phyloP scores from a whole-genome alignment of 306 rosid genomes.

The Vigna angularis region DNA sequence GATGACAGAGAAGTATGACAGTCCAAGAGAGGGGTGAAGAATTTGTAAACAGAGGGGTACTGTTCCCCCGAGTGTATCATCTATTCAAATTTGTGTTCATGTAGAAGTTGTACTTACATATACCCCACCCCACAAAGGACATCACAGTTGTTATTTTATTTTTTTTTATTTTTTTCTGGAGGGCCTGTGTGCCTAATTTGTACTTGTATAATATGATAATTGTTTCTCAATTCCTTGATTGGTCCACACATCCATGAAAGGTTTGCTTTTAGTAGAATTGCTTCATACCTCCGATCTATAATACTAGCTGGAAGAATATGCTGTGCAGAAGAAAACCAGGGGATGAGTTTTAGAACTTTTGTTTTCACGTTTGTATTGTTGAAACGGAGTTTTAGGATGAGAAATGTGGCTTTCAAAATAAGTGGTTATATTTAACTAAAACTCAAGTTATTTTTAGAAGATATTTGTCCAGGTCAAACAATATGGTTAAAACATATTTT shows the following conservation, averaged over 20 bases:
- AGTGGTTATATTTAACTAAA: too few relatives aligned
- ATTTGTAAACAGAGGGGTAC: slow-evolving; percentile 30
- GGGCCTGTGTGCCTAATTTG: slow-evolving; percentile 4
- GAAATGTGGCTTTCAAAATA: not conserved
- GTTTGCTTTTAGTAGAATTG: not conserved
- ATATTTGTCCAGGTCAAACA: too few relatives aligned
- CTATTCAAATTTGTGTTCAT: slow-evolving; percentile 20
- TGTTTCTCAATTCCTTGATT: slow-evolving; percentile 24
- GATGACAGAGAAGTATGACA: slow-evolving; percentile 5
- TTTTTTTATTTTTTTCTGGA: not conserved
- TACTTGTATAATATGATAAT: slow-evolving; percentile 7
- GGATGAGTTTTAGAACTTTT: not conserved
- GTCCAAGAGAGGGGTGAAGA: slow-evolving; percentile 35
- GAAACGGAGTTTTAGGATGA: not conserved
- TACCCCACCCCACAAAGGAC: slow-evolving; percentile 12
- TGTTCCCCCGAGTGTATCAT: slow-evolving; percentile 31
- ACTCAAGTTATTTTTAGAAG: too few relatives aligned
- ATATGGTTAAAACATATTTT: too few relatives aligned
- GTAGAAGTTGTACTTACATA: slow-evolving; percentile 26
- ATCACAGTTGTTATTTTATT: not conserved
- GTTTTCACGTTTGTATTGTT: not conserved
- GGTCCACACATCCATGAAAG: slow-evolving; percentile 1
- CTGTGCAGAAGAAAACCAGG: not conserved
- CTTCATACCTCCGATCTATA: not conserved
- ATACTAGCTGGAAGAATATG: not conserved